A percentile compares a stretch with the other conserved stretches of the same genome.
phyloP scores from a whole-genome alignment of 2,329 filamentous ascomycete genomes.

The Thelonectria rubi region DNA sequence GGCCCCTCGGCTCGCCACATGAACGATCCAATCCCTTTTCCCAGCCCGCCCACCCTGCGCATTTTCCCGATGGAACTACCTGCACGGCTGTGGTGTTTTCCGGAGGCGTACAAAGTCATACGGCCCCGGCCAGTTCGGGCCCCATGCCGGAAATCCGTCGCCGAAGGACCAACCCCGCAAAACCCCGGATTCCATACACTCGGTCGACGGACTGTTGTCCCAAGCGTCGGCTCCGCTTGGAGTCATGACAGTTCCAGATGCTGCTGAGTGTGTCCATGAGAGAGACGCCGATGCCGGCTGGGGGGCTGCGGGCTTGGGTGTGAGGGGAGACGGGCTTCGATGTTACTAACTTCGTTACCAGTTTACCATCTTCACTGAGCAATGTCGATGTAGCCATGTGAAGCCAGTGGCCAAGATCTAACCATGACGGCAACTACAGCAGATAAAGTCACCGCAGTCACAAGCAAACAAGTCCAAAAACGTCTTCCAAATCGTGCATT shows the following conservation, averaged over 20 bases:
- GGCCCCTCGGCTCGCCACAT: not conserved
- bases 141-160: constrained; percentile 12
- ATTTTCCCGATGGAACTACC: constrained; percentile 9
- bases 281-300: not conserved
- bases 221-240: not conserved
- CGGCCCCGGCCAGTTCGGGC: not conserved
- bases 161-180: constrained; percentile 7
- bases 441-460: no score
- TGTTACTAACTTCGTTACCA: no score
- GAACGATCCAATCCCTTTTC: not conserved
- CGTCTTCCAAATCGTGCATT: no score
- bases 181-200: constrained; percentile 1
- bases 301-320: no score
- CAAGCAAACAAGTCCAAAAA: no score
- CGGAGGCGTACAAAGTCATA: not conserved
- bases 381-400: no score
- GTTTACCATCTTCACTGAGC: no score
- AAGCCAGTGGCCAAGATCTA: no score
- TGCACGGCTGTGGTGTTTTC: not conserved
- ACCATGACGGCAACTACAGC: no score
- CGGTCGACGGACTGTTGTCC: not conserved
- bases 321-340: no score
- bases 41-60: not conserved
- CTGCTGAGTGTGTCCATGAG: not conserved
- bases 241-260: not conserved